Conservation (phyloP, 306 rosid genomes). For the Astragalus membranaceus region DNA sequence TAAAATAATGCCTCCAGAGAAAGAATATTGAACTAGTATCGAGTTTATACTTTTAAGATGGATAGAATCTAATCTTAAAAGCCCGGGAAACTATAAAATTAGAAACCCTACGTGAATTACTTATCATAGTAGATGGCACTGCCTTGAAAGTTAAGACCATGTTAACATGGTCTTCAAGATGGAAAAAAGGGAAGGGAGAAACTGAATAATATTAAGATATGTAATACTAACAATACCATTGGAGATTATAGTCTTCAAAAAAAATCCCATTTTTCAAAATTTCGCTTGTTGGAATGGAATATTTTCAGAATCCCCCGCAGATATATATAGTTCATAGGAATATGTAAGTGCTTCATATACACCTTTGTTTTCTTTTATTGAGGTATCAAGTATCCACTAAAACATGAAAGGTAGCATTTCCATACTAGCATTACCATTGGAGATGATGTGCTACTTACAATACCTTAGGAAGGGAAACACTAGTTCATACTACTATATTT, state of each 20-base stretch:
- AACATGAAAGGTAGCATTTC: neutral
- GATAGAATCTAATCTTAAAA: neutral
- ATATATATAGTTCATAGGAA: too few relatives aligned
- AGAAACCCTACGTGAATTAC: neutral
- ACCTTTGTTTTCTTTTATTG: too few relatives aligned
- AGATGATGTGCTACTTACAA: too few relatives aligned
- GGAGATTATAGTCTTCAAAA: neutral
- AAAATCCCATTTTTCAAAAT: too few relatives aligned
- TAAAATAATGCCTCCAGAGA: neutral
- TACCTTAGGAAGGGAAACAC: neutral
- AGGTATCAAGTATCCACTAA: neutral
- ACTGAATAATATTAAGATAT: neutral
- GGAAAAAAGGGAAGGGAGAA: neutral
- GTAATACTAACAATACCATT: neutral
- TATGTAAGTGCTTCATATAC: too few relatives aligned
- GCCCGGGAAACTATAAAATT: neutral
- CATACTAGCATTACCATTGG: neutral
- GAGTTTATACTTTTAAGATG: neutral
- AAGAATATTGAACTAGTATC: neutral
- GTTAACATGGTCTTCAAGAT: neutral
- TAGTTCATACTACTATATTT: conserved; percentile 4
- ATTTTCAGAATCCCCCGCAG: too few relatives aligned
- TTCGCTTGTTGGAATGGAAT: too few relatives aligned
- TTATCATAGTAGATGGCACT: neutral
- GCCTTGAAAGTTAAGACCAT: neutral